These are phyloP conservation scores for Carnegiea gigantea DNA, from an alignment of 179 eudicot species.

Conservation along the genomic window DNA sequence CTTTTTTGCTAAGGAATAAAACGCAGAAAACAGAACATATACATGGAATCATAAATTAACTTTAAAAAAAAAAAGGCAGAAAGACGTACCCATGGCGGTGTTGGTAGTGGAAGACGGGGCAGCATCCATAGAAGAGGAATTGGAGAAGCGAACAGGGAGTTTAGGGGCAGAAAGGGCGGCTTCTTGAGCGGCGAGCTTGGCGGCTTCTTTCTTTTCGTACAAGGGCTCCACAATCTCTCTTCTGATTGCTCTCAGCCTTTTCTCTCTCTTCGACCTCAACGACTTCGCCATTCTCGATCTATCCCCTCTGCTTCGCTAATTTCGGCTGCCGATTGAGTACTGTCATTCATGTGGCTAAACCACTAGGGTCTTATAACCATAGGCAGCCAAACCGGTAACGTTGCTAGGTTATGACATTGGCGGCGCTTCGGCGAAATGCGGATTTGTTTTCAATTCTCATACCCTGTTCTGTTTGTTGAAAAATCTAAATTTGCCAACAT, in stretches of 20 bases:
- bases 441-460: too few species aligned
- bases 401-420: too few species aligned
- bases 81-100: conserved; percentile 26
- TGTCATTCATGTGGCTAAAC: background rate
- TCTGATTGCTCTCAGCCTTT: conserved; percentile 76
- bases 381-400: too few species aligned
- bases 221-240: conserved; percentile 79
- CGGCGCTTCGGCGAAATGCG: too few species aligned
- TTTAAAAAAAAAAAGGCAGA: background rate
- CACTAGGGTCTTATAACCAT: background rate
- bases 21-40: background rate
- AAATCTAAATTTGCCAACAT: too few species aligned
- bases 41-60: background rate
- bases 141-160: conserved; percentile 51
- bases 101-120: conserved; percentile 22
- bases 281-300: conserved; percentile 75
- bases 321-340: background rate
- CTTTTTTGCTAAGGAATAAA: too few species aligned
- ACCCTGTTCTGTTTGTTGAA: too few species aligned
- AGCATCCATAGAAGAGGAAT: conserved; percentile 28
- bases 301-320: too few species aligned
- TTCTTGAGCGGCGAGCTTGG: conserved; percentile 72
- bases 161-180: conserved; percentile 96
- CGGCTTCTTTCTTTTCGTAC: conserved; percentile 68
- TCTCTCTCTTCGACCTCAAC: conserved; percentile 82